Conservation (phyloP, 2,329 filamentous ascomycete species). For the Fusarium piperis region DNA sequence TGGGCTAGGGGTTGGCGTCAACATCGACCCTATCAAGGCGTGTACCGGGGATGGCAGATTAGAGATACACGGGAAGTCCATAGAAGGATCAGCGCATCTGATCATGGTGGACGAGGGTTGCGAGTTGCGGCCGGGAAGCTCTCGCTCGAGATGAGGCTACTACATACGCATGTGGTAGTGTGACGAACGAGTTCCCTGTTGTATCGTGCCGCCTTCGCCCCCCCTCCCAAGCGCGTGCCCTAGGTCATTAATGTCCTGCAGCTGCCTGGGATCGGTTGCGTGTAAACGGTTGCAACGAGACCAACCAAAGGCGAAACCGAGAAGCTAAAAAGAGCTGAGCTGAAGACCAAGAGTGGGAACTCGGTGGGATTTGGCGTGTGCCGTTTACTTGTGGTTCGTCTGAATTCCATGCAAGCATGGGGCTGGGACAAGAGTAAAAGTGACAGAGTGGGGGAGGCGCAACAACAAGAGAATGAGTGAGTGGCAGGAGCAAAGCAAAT, state of each 20-base stretch:
- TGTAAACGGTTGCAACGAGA: conserved; percentile 5
- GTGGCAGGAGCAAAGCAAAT: background rate
- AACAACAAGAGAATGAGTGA: background rate
- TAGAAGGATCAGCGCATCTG: conserved; percentile 29
- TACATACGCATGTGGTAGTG: conserved; percentile 5
- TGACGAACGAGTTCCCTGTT: conserved; percentile 32
- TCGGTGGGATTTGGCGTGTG: background rate
- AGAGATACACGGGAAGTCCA: conserved; percentile 13
- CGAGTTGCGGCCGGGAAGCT: conserved; percentile 26
- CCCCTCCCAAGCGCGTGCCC: background rate
- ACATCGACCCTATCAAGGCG: background rate
- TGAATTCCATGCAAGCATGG: conserved; percentile 1
- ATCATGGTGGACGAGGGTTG: conserved; percentile 7
- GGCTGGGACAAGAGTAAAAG: background rate
- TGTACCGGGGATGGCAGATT: conserved; percentile 16
- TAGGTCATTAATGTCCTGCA: conserved; percentile 23
- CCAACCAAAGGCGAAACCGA: background rate
- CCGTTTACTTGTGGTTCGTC: conserved; percentile 6
- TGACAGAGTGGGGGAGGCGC: conserved; percentile 18
- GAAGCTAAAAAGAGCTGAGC: conserved; percentile 8
- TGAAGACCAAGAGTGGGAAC: conserved; percentile 5
- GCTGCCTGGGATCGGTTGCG: conserved; percentile 11
- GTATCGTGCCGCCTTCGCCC: conserved; percentile 15
- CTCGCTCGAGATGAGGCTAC: conserved; percentile 27
- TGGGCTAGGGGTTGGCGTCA: background rate